Evolutionary conservation across 768 basidiomycete species (phyloP).

Genomic region (Termitomyces titanicus): DNA sequence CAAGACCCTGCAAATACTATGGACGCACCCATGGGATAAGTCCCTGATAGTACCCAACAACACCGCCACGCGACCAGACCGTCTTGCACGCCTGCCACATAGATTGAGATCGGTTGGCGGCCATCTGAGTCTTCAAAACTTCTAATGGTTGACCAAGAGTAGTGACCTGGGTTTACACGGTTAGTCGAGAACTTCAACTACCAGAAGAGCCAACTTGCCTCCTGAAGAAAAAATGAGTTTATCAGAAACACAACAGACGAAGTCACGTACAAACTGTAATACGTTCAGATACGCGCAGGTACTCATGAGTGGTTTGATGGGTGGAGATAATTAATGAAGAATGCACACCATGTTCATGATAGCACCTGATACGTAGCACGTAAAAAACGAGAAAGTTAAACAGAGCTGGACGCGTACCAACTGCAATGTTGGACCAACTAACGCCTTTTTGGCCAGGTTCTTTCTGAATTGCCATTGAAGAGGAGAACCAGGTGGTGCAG

Average conservation of each 20-base stretch:
- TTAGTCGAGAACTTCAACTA: neutral
- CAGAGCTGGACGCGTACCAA: conserved; percentile 54
- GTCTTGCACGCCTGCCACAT: conserved; percentile 83
- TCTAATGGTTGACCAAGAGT: conserved; percentile 98
- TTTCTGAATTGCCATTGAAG: conserved; percentile 71
- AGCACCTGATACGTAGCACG: conserved; percentile 51
- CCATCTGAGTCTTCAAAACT: conserved; percentile 99
- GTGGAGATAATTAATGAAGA: conserved; percentile 3
- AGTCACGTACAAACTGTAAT: conserved; percentile 49
- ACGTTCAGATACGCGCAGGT: neutral
- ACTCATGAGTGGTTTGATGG: neutral
- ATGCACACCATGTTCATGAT: conserved; percentile 95
- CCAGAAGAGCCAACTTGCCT: conserved; percentile 49
- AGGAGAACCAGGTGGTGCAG: conserved; percentile 17
- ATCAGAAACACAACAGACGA: neutral
- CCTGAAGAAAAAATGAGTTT: conserved; percentile 36
- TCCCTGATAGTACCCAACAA: conserved; percentile 92
- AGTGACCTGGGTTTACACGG: conserved; percentile 63
- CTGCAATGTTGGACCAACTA: conserved; percentile 93
- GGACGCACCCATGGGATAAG: conserved; percentile 92
- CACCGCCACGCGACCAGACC: conserved; percentile 91
- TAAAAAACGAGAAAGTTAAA: conserved; percentile 16
- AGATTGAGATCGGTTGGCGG: conserved; percentile 88
- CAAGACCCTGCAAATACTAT: conserved; percentile 1
- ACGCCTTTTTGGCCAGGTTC: conserved; percentile 91